Evolutionary conservation across 345 rosid species (phyloP), one percentile per base, ranked within the genome.

Genomic region (Eucalyptus curtisii): DNA sequence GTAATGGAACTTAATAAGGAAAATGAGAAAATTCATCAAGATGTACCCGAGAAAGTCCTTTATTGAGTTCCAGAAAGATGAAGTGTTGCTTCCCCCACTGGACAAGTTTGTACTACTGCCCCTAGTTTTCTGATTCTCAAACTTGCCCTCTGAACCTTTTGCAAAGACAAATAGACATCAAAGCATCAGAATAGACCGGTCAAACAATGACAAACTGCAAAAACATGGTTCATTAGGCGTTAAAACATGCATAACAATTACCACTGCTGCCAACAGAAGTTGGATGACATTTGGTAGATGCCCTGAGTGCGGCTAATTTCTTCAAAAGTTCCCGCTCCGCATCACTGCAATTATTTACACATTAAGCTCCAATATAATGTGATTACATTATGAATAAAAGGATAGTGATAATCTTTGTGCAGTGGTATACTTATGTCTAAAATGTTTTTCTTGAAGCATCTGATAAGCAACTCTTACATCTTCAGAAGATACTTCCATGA

Each of bases 271-370:
- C 71, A 47, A 87, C 86, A 50, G 92, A 71, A 89, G 79, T 86
- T 33, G 91, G 90, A 86, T 88, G 90, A 86, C 64, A 90, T 90
- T 92, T 91, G 88, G 91, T 90, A 85, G 91, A 91, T 86, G 92
- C 90, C 90, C 88, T 92, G 49, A 96, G 92, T 33, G 94, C 93
- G 53, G 95, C 95, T 91, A 96, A 92, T 82, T 94, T 96, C 94
- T 95, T 90, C 87, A 96, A 91, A 90, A 97, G 96, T 86, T 87
- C 86, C 9, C 93, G 96, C 89, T 97, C 99, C 87, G 88, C 90
- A 42, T 94, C 93, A 71, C 99, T 96, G 95, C 68, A 89, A 91
- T 89, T 24, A 88, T 87, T 52, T 64, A 79, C 89, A 85, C 48
- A 89, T 50, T 84, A 88, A 76, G 47, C 57, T 87, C 87, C 68